phyloP scores from a whole-genome alignment of 2,329 filamentous ascomycete genomes.

The Conoideocrella luteorostrata region DNA sequence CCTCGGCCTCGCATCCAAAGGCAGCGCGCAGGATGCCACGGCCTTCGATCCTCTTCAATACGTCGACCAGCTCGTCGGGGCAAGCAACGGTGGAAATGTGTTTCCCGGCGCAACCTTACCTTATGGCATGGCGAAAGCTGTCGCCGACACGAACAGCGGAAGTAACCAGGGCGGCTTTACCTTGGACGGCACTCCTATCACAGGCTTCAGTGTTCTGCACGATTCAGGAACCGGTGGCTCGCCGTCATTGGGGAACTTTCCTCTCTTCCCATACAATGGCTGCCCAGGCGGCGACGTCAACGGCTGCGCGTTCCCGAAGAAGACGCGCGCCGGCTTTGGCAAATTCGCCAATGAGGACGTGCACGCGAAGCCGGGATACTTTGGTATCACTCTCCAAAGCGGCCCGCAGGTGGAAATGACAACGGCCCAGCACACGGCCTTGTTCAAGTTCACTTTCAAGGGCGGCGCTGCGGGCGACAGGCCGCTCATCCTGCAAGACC shows the following conservation, averaged over 20 bases:
- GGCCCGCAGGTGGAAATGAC: constrained; percentile 62
- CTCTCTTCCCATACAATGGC: constrained; percentile 59
- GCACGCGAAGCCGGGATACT: constrained; percentile 57
- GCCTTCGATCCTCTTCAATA: constrained; percentile 18
- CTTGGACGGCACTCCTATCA: constrained; percentile 41
- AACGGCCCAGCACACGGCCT: constrained; percentile 54
- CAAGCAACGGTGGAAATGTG: constrained; percentile 30
- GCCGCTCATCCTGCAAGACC: constrained; percentile 60
- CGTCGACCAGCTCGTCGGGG: constrained; percentile 33
- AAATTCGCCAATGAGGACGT: constrained; percentile 44
- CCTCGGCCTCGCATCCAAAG: background rate
- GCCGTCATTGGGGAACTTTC: constrained; percentile 66
- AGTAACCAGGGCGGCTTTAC: constrained; percentile 54
- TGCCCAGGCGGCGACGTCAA: constrained; percentile 58
- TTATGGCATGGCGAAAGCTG: constrained; percentile 49
- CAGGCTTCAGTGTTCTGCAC: constrained; percentile 52
- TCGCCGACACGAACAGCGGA: constrained; percentile 37
- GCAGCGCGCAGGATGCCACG: background rate
- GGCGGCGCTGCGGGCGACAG: constrained; percentile 31
- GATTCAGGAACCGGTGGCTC: constrained; percentile 51
- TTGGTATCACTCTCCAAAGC: constrained; percentile 52
- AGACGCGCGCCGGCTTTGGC: constrained; percentile 30
- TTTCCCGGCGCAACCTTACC: constrained; percentile 37
- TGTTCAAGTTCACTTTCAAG: constrained; percentile 59
- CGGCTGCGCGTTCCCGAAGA: constrained; percentile 53